Conservation (phyloP, 192 early-diverging fungal genomes). For the Entomortierella beljakovae region DNA sequence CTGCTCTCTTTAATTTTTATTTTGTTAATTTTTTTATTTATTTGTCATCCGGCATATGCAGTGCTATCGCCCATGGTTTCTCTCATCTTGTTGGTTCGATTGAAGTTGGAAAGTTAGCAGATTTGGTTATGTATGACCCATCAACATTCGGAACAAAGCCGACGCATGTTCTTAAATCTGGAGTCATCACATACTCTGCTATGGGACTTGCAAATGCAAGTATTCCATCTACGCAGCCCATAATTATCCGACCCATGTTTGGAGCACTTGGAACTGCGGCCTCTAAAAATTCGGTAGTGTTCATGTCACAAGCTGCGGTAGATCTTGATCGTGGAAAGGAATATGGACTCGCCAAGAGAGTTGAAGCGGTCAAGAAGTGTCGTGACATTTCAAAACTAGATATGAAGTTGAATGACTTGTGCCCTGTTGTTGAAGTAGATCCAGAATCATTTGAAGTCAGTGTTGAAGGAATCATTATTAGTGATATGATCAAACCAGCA, state of each 20-base stretch:
- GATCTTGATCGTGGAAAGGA: constrained; percentile 63
- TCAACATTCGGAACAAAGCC: constrained; percentile 93
- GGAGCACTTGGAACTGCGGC: constrained; percentile 74
- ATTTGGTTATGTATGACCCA: constrained; percentile 89
- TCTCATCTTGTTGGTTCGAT: constrained; percentile 92
- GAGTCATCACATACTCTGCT: constrained; percentile 83
- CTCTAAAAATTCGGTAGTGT: constrained; percentile 74
- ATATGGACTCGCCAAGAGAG: constrained; percentile 75
- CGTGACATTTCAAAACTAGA: constrained; percentile 83
- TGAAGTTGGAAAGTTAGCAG: constrained; percentile 94
- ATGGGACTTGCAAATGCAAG: constrained; percentile 97
- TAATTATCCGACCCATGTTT: constrained; percentile 89
- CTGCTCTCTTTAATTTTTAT: too few relatives aligned
- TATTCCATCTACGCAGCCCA: constrained; percentile 94
- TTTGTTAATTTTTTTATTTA: too few relatives aligned
- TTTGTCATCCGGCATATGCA: constrained; percentile 26
- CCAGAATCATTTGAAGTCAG: constrained; percentile 93
- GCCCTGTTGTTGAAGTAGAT: constrained; percentile 86
- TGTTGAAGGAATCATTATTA: constrained; percentile 78
- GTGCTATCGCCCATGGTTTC: constrained; percentile 89
- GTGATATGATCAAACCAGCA: constrained; percentile 74
- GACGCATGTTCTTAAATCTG: constrained; percentile 88
- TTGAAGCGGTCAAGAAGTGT: constrained; percentile 81
- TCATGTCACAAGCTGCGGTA: constrained; percentile 84
- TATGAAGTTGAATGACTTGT: constrained; percentile 86